phyloP scores from a whole-genome alignment of 2,329 filamentous ascomycete species.

The Botrytis galanthina region DNA sequence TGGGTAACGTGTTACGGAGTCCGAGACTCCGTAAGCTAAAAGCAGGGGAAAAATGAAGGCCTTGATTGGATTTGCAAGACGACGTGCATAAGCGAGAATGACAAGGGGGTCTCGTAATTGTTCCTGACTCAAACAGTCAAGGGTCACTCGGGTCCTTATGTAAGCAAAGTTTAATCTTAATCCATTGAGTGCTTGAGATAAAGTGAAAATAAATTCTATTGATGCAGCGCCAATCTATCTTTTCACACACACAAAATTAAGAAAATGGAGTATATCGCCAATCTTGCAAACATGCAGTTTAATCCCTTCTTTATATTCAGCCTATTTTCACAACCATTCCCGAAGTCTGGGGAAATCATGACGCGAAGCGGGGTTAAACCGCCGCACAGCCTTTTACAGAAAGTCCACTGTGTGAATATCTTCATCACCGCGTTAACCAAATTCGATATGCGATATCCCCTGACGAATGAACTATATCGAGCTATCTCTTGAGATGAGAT shows the following conservation, averaged over 20 bases:
- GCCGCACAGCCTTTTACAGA: neutral
- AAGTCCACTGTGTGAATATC: neutral
- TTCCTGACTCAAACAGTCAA: neutral
- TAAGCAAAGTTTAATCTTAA: conserved; percentile 1
- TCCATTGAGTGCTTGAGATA: neutral
- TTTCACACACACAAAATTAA: neutral
- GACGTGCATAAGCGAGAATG: conserved; percentile 21
- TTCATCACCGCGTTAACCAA: conserved; percentile 10
- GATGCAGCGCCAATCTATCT: neutral
- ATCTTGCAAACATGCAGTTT: conserved; percentile 10
- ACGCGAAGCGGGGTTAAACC: conserved; percentile 14
- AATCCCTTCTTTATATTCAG: conserved; percentile 3
- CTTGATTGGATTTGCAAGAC: conserved; percentile 15
- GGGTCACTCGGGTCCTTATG: conserved; percentile 12
- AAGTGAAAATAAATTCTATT: neutral
- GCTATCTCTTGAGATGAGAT: neutral
- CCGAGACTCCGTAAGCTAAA: conserved; percentile 2
- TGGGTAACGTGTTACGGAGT: conserved; percentile 18
- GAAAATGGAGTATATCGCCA: neutral
- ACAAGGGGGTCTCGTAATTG: neutral
- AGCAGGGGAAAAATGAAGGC: neutral
- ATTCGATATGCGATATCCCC: neutral
- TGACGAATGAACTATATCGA: neutral
- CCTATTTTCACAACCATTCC: conserved; percentile 2
- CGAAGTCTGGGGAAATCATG: conserved; percentile 20